A percentile compares a stretch with the other conserved stretches of the same genome.
Evolutionary conservation across 192 early-diverging fungal genomes (phyloP).

Genomic region (Ramicandelaber brevisporus): DNA sequence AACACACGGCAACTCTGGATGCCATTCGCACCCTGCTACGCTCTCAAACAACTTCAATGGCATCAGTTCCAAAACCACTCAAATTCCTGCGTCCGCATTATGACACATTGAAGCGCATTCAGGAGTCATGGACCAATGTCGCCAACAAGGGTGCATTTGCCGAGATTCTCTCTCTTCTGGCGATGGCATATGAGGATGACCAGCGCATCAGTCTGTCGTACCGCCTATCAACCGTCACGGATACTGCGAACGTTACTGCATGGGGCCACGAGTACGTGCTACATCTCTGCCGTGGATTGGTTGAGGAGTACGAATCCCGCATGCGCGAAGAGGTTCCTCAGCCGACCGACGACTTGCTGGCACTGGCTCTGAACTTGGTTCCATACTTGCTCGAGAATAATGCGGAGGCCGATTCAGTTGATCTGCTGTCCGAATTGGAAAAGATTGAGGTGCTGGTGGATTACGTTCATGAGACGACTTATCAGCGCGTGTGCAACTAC

Average conservation of each 20-base stretch:
- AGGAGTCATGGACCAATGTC: slow-evolving; percentile 43
- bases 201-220: slow-evolving; percentile 68
- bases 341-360: slow-evolving; percentile 34
- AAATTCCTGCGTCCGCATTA: slow-evolving; percentile 87
- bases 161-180: slow-evolving; percentile 86
- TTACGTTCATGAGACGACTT: slow-evolving; percentile 84
- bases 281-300: slow-evolving; percentile 80
- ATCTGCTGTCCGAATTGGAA: slow-evolving; percentile 79
- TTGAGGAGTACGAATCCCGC: slow-evolving; percentile 46
- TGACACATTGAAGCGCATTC: slow-evolving; percentile 31
- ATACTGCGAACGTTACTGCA: slow-evolving; percentile 44
- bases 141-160: slow-evolving; percentile 60
- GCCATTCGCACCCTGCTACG: slow-evolving; percentile 70
- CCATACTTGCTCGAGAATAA: slow-evolving; percentile 94
- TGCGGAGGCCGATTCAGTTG: slow-evolving; percentile 94
- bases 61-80: slow-evolving; percentile 95
- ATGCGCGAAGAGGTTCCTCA: slow-evolving; percentile 26
- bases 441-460: slow-evolving; percentile 45
- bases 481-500: slow-evolving; percentile 82
- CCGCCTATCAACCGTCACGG: slow-evolving; percentile 51
- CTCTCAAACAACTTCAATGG: slow-evolving; percentile 93
- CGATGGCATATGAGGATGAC: slow-evolving; percentile 87
- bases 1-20: slow-evolving; percentile 69
- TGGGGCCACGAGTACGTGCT: slow-evolving; percentile 99
- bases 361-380: slow-evolving; percentile 59